Evolutionary conservation across 1,284 basidiomycete genomes (phyloP), one percentile per base, ranked within the genome.

Genomic region (Pseudozyma pruni): DNA sequence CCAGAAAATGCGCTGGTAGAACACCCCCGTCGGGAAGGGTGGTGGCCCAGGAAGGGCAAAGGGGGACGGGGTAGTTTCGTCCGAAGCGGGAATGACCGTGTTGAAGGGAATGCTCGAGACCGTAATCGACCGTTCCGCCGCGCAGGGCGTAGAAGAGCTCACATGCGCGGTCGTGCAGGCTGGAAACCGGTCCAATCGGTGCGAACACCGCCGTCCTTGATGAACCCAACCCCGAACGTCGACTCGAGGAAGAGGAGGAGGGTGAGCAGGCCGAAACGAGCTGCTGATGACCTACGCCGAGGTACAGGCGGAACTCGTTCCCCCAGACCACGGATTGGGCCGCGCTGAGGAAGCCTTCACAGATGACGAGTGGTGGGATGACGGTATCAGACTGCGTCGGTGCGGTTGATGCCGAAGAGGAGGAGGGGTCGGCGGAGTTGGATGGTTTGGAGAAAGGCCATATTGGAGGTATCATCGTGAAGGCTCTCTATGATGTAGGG

Each of bases 91-190:
- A 75, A 72, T 88, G 87, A 0, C 75, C 74, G 54, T 84, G 75
- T 39, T 63, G 42, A 7, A 25, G 37, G 3, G 85, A 67, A 67
- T 86, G 86, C 17, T 80, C 69, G 25, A 74, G 81, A 6, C 85
- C 85, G 58, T 86, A 86, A 54, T 75, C 84, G 6, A 86, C 85
- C 82, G 77, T 85, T 1, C 87, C 87, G 9, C 87, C 87, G 10
- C 83, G 72, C 3, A 89, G 64, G 4, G 84, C 83, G 71, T 87
- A 88, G 76, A 86, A 88, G 13, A 88, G 78, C 67, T 88, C 87
- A 73, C 87, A 88, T 13, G 87, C 87, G 47, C 87, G 78, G 59
- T 89, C 87, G 68, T 88, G 87, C 23, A 88, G 64, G 3, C 86
- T 87, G 67, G 87, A 87, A 84, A 17, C 87, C 85, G 41, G 87